These are phyloP conservation scores for Mortierella hygrophila DNA, from an alignment of 192 early-diverging fungal genomes.

Conservation along the genomic window DNA sequence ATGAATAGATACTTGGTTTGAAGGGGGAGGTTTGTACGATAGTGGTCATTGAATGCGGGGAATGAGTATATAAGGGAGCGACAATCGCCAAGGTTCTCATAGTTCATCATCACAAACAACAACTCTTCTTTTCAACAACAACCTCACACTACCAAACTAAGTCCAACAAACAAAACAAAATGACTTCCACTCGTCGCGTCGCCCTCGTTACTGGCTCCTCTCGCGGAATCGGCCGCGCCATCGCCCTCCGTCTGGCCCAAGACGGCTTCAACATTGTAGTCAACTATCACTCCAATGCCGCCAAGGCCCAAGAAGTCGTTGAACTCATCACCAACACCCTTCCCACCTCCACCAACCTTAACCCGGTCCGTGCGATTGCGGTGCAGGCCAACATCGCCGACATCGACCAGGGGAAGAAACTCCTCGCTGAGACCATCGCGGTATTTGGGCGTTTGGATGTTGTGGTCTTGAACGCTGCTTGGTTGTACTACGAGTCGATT, in stretches of 20 bases:
- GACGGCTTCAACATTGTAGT: slow-evolving; percentile 65
- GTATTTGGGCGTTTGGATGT: slow-evolving; percentile 58
- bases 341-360: not conserved
- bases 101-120: no score
- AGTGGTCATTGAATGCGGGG: no score
- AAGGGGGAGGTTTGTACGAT: no score
- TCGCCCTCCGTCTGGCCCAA: slow-evolving; percentile 85
- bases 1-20: no score
- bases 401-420: not conserved
- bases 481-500: slow-evolving; percentile 32
- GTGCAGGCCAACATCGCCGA: slow-evolving; percentile 57
- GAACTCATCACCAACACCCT: not conserved
- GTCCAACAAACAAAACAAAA: not conserved
- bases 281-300: slow-evolving; percentile 85
- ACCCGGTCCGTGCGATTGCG: slow-evolving; percentile 49
- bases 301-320: slow-evolving; percentile 67
- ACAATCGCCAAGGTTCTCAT: no score
- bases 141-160: no score
- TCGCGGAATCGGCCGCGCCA: slow-evolving; percentile 87
- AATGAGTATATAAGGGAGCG: no score
- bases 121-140: no score
- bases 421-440: slow-evolving; percentile 40
- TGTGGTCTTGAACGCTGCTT: slow-evolving; percentile 60
- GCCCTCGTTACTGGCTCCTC: slow-evolving; percentile 94
- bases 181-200: slow-evolving; percentile 71